Evolutionary conservation across 192 early-diverging fungal species (phyloP), one percentile per base, ranked within the genome.

Genomic region (Coemansia biformis): DNA sequence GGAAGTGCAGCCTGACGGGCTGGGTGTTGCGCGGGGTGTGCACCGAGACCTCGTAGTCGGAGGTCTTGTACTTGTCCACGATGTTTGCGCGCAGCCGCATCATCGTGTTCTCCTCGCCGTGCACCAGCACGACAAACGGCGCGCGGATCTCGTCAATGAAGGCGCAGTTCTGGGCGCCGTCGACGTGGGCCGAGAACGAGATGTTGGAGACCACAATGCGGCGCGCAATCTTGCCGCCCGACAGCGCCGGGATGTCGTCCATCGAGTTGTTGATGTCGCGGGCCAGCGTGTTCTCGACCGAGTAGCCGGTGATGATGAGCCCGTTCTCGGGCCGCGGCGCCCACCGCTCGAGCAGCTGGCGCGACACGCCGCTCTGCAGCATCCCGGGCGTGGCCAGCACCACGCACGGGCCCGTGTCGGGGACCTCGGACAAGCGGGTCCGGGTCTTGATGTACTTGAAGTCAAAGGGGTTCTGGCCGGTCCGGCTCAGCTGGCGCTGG

Each of bases 331-430:
- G 85, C 45, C 96, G 88, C 5, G 86, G 83, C 26, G 88, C 89
- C 96, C 96, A 99, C 29, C 87, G 78, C 60, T 99, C 96, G 44
- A 98, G 84, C 43, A 99, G 76, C 72, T 96, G 92, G 51, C 96
- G 76, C 11, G 92, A 95, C 9, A 98, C 73, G 13, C 96, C 96
- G 58, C 82, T 88, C 82, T 98, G 95, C 38, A 99, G 69, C 93
- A 99, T 97, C 15, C 94, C 96, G 0, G 96, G 96, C 77, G 84
- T 88, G 21, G 94, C 94, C 85, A 99, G 86, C 84, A 99, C 96
- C 14, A 99, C 93, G 77, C 96, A 99, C 9, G 96, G 92, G 0
- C 96, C 94, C 3, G 82, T 75, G 55, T 99, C 96, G 37, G 96
- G 94, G 61, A 97, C 93, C 38, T 86, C 80, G 9, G 81, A 77